Conservation (phyloP, 345 rosid genomes). For the Pseudoturritis turrita region DNA sequence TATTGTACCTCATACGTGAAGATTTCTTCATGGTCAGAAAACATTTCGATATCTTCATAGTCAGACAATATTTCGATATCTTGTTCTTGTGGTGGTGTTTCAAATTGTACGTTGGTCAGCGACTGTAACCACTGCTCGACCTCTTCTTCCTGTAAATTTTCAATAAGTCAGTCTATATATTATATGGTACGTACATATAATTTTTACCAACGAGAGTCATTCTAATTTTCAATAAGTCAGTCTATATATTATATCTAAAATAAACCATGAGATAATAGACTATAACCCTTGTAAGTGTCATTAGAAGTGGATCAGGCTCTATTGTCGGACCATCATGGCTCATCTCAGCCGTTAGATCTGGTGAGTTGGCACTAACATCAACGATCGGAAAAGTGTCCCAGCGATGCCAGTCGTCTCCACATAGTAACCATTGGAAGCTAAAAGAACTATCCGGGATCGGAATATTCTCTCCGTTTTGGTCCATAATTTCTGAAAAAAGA, state of each 20-base stretch:
- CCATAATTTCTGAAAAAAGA: neutral
- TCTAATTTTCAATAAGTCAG: neutral
- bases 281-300: neutral
- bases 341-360: neutral
- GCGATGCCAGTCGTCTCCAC: slow-evolving; percentile 17
- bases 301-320: neutral
- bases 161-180: too few species aligned
- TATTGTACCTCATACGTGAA: slow-evolving; percentile 9
- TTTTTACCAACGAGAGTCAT: too few species aligned
- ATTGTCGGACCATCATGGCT: neutral
- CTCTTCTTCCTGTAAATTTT: neutral
- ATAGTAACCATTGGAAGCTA: slow-evolving; percentile 9
- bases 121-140: neutral
- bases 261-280: neutral
- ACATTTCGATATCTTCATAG: neutral
- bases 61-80: neutral
- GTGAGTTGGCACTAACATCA: neutral
- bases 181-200: too few species aligned
- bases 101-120: neutral
- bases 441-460: neutral
- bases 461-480: neutral
- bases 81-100: neutral
- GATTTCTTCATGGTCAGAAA: neutral
- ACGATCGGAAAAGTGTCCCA: slow-evolving; percentile 14
- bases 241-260: neutral